Evolutionary conservation across 495 filamentous ascomycete genomes (phyloP).

Genomic region (Penicillium lividum): DNA sequence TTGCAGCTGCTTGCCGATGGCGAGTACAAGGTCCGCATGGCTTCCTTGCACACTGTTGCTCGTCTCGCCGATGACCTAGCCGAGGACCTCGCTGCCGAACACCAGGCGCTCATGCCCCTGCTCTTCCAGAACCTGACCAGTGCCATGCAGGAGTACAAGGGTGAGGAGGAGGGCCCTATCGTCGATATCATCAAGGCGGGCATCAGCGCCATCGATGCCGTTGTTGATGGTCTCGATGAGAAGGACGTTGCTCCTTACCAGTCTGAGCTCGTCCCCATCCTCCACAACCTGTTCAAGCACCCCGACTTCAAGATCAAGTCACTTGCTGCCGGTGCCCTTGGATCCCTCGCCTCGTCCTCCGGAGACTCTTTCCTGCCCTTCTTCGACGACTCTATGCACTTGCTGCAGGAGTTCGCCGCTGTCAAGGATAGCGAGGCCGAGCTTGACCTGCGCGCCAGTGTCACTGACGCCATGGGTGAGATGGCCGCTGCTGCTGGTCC

Average conservation of each 20-base stretch:
- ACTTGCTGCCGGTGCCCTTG: slow-evolving; percentile 83
- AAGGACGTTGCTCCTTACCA: slow-evolving; percentile 81
- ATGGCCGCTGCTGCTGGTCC: slow-evolving; percentile 88
- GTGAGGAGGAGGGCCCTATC: slow-evolving; percentile 58
- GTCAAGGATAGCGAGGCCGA: slow-evolving; percentile 90
- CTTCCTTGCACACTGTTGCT: slow-evolving; percentile 81
- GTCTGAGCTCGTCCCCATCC: slow-evolving; percentile 74
- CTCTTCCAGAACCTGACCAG: slow-evolving; percentile 86
- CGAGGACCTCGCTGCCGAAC: slow-evolving; percentile 81
- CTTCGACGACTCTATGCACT: slow-evolving; percentile 84
- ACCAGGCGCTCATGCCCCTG: slow-evolving; percentile 77
- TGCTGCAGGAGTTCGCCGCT: slow-evolving; percentile 76
- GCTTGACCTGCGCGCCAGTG: slow-evolving; percentile 82
- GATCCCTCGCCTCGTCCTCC: slow-evolving; percentile 82
- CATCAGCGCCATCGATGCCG: slow-evolving; percentile 87
- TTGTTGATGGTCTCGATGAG: slow-evolving; percentile 85
- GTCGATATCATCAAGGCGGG: slow-evolving; percentile 84
- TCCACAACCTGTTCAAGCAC: slow-evolving; percentile 77
- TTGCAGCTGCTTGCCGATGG: slow-evolving; percentile 81
- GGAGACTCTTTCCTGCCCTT: slow-evolving; percentile 84
- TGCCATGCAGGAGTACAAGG: slow-evolving; percentile 66
- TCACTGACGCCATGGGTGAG: slow-evolving; percentile 88
- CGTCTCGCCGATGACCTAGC: slow-evolving; percentile 90
- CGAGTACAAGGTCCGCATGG: slow-evolving; percentile 78
- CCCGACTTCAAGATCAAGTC: slow-evolving; percentile 88